Evolutionary conservation across 2,329 filamentous ascomycete genomes (phyloP).

Genomic region (Hyphodiscus sp.): DNA sequence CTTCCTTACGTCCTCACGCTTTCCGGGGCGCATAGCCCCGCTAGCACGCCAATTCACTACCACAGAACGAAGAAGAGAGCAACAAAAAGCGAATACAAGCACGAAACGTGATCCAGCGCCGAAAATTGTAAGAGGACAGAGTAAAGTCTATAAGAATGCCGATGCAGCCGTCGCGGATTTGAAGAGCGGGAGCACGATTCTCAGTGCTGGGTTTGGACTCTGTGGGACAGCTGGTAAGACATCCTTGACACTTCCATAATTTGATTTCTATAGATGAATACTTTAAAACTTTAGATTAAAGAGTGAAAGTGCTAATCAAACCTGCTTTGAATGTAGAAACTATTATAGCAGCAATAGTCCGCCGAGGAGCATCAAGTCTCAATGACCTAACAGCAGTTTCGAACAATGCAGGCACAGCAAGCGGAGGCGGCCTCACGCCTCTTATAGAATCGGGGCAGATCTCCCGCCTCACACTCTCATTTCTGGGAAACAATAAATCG

Average conservation of each 20-base stretch:
- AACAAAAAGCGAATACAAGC: constrained; percentile 17
- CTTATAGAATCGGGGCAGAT: constrained; percentile 66
- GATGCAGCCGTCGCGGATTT: constrained; percentile 25
- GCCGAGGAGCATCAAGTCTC: constrained; percentile 45
- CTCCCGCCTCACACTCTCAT: constrained; percentile 65
- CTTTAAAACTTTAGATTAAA: background rate
- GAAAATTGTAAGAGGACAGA: constrained; percentile 16
- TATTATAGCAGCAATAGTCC: constrained; percentile 61
- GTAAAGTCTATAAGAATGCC: constrained; percentile 24
- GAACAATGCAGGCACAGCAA: constrained; percentile 71
- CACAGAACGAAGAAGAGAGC: constrained; percentile 10
- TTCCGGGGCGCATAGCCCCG: background rate
- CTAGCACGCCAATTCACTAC: constrained; percentile 12
- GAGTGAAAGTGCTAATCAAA: background rate
- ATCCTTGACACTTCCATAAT: background rate
- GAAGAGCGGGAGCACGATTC: constrained; percentile 57
- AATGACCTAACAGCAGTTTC: constrained; percentile 66
- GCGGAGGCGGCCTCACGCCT: constrained; percentile 60
- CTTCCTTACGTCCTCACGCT: constrained; percentile 6
- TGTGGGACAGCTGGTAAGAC: constrained; percentile 64
- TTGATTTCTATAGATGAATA: too few relatives aligned
- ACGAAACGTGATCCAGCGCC: constrained; percentile 20
- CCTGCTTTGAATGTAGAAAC: constrained; percentile 46
- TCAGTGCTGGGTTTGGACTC: constrained; percentile 77
- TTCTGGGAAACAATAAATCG: constrained; percentile 70